Percentiles rank a stretch among this genome's conserved stretches.
Evolutionary conservation across 495 filamentous ascomycete species (phyloP).

Genomic region (Daldinia decipiens): DNA sequence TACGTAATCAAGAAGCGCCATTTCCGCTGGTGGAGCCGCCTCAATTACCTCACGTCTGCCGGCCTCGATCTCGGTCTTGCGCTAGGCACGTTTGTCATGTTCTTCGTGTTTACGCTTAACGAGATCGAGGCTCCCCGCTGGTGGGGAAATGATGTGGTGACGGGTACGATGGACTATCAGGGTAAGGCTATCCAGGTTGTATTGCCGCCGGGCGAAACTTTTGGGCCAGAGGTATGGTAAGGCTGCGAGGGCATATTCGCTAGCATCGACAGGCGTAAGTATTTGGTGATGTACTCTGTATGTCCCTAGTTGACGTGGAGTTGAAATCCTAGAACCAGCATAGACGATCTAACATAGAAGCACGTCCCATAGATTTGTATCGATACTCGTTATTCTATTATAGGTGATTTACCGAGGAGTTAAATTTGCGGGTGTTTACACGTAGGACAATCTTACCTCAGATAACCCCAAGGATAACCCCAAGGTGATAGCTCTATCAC

Average conservation of each 20-base stretch:
- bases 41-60: constrained; percentile 71
- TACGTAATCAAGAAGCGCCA: constrained; percentile 64
- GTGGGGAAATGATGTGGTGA: constrained; percentile 65
- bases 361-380: no score
- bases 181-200: constrained; percentile 63
- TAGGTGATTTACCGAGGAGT: no score
- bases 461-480: no score
- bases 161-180: constrained; percentile 61
- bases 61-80: constrained; percentile 71
- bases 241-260: neutral
- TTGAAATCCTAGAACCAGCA: no score
- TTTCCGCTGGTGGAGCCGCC: constrained; percentile 73
- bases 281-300: no score
- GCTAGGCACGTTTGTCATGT: constrained; percentile 69
- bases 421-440: no score
- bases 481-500: no score
- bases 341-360: no score
- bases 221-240: constrained; percentile 66
- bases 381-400: no score
- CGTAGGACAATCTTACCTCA: no score
- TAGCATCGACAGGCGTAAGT: no score
- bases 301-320: no score
- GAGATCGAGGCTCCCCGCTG: constrained; percentile 60
- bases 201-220: constrained; percentile 62
- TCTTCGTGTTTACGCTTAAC: constrained; percentile 65